Conservation (phyloP, 148 eudicot genomes). For the Linanthus parryae region DNA sequence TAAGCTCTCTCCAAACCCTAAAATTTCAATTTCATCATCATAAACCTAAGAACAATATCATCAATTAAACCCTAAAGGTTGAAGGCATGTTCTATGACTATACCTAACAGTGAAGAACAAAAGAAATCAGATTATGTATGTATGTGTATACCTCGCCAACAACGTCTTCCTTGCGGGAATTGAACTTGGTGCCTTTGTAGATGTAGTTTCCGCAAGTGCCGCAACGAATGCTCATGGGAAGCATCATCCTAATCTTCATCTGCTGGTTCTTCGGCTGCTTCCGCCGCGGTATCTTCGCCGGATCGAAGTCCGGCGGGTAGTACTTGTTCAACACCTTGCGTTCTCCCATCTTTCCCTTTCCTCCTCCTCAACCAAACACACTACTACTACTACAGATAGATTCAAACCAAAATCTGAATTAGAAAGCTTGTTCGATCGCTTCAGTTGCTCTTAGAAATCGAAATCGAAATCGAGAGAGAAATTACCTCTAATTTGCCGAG, state of each 20-base stretch:
- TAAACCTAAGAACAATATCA: neutral
- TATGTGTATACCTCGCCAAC: slow-evolving; percentile 53
- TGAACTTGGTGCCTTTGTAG: slow-evolving; percentile 83
- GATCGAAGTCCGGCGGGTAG: slow-evolving; percentile 94
- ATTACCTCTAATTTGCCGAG: too few species aligned
- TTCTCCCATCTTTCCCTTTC: slow-evolving; percentile 80
- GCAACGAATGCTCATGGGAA: slow-evolving; percentile 88
- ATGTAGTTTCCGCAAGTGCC: slow-evolving; percentile 81
- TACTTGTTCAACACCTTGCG: slow-evolving; percentile 82
- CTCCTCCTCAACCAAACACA: too few species aligned
- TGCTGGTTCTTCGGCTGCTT: slow-evolving; percentile 74
- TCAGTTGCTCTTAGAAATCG: too few species aligned
- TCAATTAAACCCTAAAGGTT: neutral
- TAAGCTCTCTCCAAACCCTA: too few species aligned
- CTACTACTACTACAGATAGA: too few species aligned
- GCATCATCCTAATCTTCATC: slow-evolving; percentile 88
- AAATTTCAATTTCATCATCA: neutral
- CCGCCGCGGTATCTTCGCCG: slow-evolving; percentile 75
- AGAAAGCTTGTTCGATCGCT: too few species aligned
- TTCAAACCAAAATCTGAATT: too few species aligned
- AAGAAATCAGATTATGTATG: neutral
- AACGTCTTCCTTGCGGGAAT: slow-evolving; percentile 75
- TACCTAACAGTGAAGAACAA: neutral
- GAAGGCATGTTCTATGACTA: neutral
- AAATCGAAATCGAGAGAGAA: too few species aligned